phyloP scores from a whole-genome alignment of 805 yeast genomes.

The Yarrowia sp. region DNA sequence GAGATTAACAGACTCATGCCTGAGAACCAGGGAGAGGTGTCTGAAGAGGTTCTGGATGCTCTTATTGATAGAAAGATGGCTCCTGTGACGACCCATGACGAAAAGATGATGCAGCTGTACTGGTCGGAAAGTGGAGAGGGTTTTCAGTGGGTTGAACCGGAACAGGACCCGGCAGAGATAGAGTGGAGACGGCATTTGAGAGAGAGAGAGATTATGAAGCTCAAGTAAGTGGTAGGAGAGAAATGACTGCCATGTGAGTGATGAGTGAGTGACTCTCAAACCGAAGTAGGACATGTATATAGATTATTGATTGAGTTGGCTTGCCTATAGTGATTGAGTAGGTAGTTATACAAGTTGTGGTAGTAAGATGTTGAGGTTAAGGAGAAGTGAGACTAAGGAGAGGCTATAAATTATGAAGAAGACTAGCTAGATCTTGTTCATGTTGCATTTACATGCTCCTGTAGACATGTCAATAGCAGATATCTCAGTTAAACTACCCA shows the following conservation, averaged over 20 bases:
- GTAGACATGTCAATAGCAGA: no score
- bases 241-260: no score
- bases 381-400: no score
- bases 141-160: conserved; percentile 87
- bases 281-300: background rate
- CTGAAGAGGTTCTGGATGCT: conserved; percentile 38
- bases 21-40: conserved; percentile 44
- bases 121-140: conserved; percentile 88
- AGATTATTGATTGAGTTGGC: background rate
- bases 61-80: conserved; percentile 40
- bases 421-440: no score
- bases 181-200: conserved; percentile 39
- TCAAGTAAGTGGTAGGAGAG: background rate
- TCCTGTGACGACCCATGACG: conserved; percentile 56
- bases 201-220: conserved; percentile 17
- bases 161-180: conserved; percentile 77
- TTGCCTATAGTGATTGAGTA: background rate
- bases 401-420: no score
- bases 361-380: background rate
- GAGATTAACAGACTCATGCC: conserved; percentile 57
- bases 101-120: conserved; percentile 69
- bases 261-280: no score
- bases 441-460: no score
- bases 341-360: background rate
- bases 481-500: no score